Percentiles rank a stretch among this genome's conserved stretches.
Evolutionary conservation across 2,329 filamentous ascomycete genomes (phyloP).

Genomic region (Trematosphaeria pertusa): DNA sequence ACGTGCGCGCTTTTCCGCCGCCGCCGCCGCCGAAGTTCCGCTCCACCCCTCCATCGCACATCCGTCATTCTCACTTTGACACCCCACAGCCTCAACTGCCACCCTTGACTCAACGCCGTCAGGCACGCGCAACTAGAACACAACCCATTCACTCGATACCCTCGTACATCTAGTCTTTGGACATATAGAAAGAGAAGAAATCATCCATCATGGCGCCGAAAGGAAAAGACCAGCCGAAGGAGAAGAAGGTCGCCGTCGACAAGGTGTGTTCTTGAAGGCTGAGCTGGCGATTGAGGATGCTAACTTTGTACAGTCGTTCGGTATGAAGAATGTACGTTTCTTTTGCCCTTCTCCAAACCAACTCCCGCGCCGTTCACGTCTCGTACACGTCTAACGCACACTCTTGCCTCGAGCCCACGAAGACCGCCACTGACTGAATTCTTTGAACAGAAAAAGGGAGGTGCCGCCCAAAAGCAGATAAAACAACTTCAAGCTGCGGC

Average conservation of each 20-base stretch:
- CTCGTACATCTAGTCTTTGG: neutral
- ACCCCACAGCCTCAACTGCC: constrained; percentile 23
- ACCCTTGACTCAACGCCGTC: constrained; percentile 14
- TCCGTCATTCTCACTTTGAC: constrained; percentile 47
- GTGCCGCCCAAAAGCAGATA: constrained; percentile 85
- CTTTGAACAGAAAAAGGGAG: constrained; percentile 83
- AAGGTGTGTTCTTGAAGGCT: constrained; percentile 57
- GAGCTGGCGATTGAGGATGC: constrained; percentile 1
- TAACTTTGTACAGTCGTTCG: constrained; percentile 71
- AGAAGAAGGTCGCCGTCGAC: constrained; percentile 78
- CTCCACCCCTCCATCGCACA: constrained; percentile 30
- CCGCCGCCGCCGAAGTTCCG: constrained; percentile 4
- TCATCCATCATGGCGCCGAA: constrained; percentile 74
- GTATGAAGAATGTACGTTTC: constrained; percentile 93
- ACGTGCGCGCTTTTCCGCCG: constrained; percentile 3
- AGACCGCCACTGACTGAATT: constrained; percentile 10
- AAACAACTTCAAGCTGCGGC: constrained; percentile 64
- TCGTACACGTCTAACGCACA: too few species aligned
- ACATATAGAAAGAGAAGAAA: constrained; percentile 1
- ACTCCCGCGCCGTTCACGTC: constrained; percentile 4
- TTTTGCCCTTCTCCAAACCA: constrained; percentile 8
- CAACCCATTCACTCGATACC: constrained; percentile 15
- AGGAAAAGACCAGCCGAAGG: constrained; percentile 56
- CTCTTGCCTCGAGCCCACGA: constrained; percentile 1
- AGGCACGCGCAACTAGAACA: constrained; percentile 23